Evolutionary conservation across 108 stramenopile species (phyloP).

Genomic region (Ochromonas danica): DNA sequence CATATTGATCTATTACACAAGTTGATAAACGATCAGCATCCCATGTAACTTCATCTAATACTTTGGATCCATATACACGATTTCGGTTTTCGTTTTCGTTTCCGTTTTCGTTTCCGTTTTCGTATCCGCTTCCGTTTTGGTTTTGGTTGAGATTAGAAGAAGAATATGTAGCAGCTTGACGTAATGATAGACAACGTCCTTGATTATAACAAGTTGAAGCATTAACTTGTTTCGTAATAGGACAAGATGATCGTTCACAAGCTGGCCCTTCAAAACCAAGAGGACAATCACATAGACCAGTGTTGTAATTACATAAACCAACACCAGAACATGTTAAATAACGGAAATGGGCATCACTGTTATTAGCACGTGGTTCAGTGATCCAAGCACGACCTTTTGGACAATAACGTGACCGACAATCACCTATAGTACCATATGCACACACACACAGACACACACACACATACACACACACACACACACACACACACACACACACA

Average conservation of each 20-base stretch:
- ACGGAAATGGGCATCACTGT: slow-evolving; percentile 55
- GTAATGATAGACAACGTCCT: background rate
- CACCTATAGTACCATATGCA: slow-evolving; percentile 62
- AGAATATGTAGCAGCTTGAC: background rate
- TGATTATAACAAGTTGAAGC: background rate
- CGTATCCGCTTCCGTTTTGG: too few species aligned
- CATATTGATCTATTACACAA: background rate
- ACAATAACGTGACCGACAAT: slow-evolving; percentile 65
- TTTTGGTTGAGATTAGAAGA: background rate
- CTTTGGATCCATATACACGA: background rate
- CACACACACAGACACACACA: slow-evolving; percentile 62
- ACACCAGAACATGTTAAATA: slow-evolving; percentile 52
- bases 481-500: too few species aligned
- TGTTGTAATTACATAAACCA: slow-evolving; percentile 53
- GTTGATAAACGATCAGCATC: background rate
- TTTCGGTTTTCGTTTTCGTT: background rate
- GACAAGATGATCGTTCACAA: slow-evolving; percentile 51
- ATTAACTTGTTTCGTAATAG: background rate
- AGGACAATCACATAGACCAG: slow-evolving; percentile 57
- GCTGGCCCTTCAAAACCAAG: slow-evolving; percentile 55
- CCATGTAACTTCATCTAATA: background rate
- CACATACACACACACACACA: slow-evolving; percentile 55
- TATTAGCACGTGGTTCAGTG: slow-evolving; percentile 40
- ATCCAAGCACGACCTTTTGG: slow-evolving; percentile 58
- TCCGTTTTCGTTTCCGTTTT: too few species aligned